phyloP scores from a whole-genome alignment of 2,329 filamentous ascomycete genomes.

The Chalara sp. region DNA sequence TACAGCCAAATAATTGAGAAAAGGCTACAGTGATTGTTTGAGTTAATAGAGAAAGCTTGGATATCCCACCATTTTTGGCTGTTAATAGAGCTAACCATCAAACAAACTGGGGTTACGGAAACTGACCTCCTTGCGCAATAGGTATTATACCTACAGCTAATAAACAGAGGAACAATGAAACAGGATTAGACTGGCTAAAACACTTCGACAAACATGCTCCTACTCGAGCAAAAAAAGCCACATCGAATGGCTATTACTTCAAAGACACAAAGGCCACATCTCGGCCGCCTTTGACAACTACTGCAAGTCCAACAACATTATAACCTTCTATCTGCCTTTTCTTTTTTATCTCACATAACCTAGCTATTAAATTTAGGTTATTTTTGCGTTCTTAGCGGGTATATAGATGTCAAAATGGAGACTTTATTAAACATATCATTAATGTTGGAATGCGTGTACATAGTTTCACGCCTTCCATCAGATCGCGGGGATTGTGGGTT shows the following conservation, averaged over 20 bases:
- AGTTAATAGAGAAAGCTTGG: not conserved
- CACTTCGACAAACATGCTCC: not conserved
- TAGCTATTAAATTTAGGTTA: not conserved
- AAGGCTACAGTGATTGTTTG: not conserved
- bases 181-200: not conserved
- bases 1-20: constrained; percentile 15
- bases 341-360: not conserved
- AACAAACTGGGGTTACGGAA: not conserved
- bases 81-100: not conserved
- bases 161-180: not conserved
- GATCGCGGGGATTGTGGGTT: too few species aligned
- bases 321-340: not conserved
- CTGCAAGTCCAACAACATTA: not conserved
- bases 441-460: not conserved
- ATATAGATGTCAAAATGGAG: not conserved
- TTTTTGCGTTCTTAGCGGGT: not conserved
- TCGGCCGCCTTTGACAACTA: not conserved
- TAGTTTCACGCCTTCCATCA: not conserved
- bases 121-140: not conserved
- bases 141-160: not conserved
- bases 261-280: not conserved
- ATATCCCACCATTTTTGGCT: not conserved
- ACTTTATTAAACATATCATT: not conserved
- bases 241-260: not conserved
- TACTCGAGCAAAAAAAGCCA: not conserved